Base-by-base conservation (phyloP, 2,329 filamentous ascomycete species). In the Exophiala sideris region DNA sequence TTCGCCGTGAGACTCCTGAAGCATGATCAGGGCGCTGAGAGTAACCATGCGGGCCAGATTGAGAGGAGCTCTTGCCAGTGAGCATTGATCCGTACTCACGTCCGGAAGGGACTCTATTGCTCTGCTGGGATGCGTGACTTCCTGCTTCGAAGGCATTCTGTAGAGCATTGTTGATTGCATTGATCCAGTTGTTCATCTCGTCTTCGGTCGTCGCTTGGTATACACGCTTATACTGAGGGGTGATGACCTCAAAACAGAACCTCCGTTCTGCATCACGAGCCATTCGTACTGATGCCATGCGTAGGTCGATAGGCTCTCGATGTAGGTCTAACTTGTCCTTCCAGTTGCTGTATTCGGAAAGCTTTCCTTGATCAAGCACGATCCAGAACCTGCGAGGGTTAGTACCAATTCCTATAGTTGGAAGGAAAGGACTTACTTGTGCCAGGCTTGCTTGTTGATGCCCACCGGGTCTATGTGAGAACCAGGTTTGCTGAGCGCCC, bases 281-380 rank as follows among this genome's bases (percentile, higher is more conserved):
- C 74, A 99, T 94, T 53, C 94, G 85, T 12, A 99, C 95, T 12
- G 94, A 97, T 8, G 94, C 94, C 84, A 97, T 94, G 34, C 94
- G 88, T 42, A 99, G 78, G 70, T 99, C 95, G 61, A 99, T 97
- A 0, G 94, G 94, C 1, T 97, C 94, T 84, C 96, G 97, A 69
- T 99, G 95, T 21, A 97, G 77, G 71, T 99, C 94, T 20, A 99
- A 81, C 69, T 85, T 92, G 69, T 99, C 90, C 73, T 99, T 99
- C 94, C 94, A 99, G 70, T 99, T 97, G 69, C 91, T 96, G 72
- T 99, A 99, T 68, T 99, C 94, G 1, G 92, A 96, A 12, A 99
- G 79, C 69, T 94, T 96, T 20, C 94, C 94, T 71, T 96, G 91
- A 68, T 97, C 95, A 41, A 99, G 79, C 2, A 99, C 94, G 60